A percentile compares a stretch with the other conserved stretches of the same genome.
phyloP scores from a whole-genome alignment of 441 rosid species.

The Populus hybrid region DNA sequence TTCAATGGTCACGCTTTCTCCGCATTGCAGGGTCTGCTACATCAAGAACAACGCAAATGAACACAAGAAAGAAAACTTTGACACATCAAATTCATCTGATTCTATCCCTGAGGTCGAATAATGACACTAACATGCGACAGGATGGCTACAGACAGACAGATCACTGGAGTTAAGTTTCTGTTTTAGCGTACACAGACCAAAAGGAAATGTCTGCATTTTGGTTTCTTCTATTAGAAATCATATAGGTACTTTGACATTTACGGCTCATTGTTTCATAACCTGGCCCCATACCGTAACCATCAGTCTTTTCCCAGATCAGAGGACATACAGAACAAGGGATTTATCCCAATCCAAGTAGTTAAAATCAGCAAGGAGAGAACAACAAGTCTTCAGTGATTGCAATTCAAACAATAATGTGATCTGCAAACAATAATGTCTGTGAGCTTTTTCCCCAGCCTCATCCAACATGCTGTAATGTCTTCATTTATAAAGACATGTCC shows the following conservation, averaged over 20 bases:
- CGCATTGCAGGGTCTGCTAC: conserved; percentile 78
- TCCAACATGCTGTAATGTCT: conserved; percentile 1
- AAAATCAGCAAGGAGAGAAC: neutral
- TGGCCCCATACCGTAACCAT: conserved; percentile 12
- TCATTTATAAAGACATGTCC: conserved; percentile 1
- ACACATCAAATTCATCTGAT: neutral
- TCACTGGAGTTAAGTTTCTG: conserved; percentile 16
- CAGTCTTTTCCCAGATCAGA: neutral
- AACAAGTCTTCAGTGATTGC: neutral
- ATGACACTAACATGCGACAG: neutral
- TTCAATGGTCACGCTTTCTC: conserved; percentile 85
- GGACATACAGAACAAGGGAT: neutral
- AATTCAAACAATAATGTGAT: conserved; percentile 11
- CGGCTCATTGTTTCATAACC: conserved; percentile 3
- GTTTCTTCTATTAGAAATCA: conserved; percentile 14
- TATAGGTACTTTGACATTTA: conserved; percentile 19
- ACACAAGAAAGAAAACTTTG: conserved; percentile 2
- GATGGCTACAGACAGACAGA: conserved; percentile 13
- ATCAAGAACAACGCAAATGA: conserved; percentile 6
- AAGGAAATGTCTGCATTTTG: conserved; percentile 1
- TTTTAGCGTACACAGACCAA: neutral
- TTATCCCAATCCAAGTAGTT: neutral
- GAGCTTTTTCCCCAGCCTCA: neutral
- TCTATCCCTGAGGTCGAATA: neutral
- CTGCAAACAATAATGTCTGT: conserved; percentile 3